Base-by-base conservation (phyloP, 2,329 filamentous ascomycete species). In the Arthrobotrys conoides region DNA sequence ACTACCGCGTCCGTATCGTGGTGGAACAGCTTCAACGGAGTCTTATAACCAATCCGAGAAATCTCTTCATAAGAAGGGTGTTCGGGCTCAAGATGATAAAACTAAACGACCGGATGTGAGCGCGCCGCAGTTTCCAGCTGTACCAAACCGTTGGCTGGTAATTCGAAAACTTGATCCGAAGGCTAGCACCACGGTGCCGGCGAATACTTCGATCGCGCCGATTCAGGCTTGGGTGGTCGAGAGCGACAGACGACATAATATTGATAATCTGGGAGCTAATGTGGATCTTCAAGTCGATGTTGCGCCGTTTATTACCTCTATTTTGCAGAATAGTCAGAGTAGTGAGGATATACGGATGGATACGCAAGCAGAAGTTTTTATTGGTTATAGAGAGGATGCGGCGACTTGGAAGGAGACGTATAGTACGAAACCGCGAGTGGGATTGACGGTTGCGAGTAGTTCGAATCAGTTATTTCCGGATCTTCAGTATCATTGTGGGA, bases 321-420 rank as follows among this genome's bases (percentile, higher is more conserved):
- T 30, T 6, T 6, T 30, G 6, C 27, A 30, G 6, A 30, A 30
- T 6, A 30, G 27, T 6, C 27, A 30, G 6, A 30, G 27, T 30
- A 30, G 27, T 30, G 27, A 30, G 27, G 27, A 30, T 30, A 77
- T 33, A 14, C 3, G 10, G 3, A 16, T 3, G 4, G 24, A 3
- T 12, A 10, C 82, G 48, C 85, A 87, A 76, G 85, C 85, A 3
- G 85, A 86, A 75, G 80, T 85, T 5, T 86, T 86, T 72, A 84
- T 87, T 41, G 86, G 27, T 30, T 30, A 30, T 30, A 30, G 27
- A 30, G 27, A 30, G 6, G 27, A 30, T 30, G 27, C 27, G 3
- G 3, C 27, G 27, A 30, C 27, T 30, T 30, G 86, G 0, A 82
- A 82, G 81, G 67, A 44, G 4, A 66, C 80, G 36, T 8, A 30